phyloP scores from a whole-genome alignment of 1,284 basidiomycete genomes.

The Ganoderma sinense region DNA sequence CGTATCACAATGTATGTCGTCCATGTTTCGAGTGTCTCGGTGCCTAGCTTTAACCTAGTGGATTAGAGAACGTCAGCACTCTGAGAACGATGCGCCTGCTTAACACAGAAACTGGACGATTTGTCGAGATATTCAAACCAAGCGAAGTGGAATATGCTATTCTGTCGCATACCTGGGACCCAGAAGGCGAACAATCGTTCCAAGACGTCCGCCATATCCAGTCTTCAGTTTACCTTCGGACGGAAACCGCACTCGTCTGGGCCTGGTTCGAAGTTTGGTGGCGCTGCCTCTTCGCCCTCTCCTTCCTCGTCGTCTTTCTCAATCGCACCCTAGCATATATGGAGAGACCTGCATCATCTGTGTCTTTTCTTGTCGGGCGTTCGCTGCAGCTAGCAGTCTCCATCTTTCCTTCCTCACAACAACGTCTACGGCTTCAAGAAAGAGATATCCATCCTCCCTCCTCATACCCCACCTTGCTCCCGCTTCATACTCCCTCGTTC shows the following conservation, averaged over 20 bases:
- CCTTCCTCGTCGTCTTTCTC: neutral
- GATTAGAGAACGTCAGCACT: neutral
- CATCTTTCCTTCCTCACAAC: neutral
- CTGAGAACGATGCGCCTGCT: conserved; percentile 12
- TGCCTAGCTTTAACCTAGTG: neutral
- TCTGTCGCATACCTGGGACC: neutral
- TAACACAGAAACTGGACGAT: conserved; percentile 9
- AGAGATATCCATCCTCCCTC: neutral
- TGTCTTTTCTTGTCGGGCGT: neutral
- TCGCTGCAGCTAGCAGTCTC: neutral
- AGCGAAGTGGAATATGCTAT: neutral
- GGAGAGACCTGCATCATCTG: neutral
- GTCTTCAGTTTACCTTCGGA: neutral
- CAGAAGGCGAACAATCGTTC: neutral
- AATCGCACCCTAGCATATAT: neutral
- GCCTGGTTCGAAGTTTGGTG: neutral
- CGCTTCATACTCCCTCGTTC: neutral
- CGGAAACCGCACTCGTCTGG: neutral
- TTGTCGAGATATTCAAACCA: conserved; percentile 12
- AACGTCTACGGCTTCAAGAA: neutral
- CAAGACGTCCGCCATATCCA: neutral
- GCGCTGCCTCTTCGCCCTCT: neutral
- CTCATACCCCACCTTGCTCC: neutral
- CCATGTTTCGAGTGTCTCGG: neutral
- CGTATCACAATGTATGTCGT: neutral